Percentiles rank a stretch among this genome's conserved stretches.
Evolutionary conservation across 1,284 basidiomycete species (phyloP).

Genomic region (Pulveroboletus sp.): DNA sequence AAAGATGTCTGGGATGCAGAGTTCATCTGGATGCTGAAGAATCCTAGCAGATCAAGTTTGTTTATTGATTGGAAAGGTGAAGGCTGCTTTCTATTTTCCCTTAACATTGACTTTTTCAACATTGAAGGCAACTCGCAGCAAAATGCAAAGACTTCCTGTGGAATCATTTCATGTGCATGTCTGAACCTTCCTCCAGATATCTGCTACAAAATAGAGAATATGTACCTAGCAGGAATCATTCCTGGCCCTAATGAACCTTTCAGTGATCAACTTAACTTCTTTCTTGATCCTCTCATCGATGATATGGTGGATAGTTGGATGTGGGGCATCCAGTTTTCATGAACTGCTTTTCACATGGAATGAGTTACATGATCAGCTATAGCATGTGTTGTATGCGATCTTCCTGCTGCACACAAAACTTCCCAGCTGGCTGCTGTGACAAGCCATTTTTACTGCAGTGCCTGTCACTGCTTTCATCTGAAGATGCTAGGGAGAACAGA

Average conservation of each 20-base stretch:
- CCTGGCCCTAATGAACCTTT: slow-evolving; percentile 29
- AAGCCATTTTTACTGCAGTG: slow-evolving; percentile 36
- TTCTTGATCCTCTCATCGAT: slow-evolving; percentile 28
- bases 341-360: slow-evolving; percentile 21
- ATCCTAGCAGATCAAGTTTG: neutral
- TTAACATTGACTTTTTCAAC: neutral
- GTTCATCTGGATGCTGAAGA: neutral
- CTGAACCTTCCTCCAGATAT: slow-evolving; percentile 1
- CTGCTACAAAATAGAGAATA: slow-evolving; percentile 33
- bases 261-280: slow-evolving; percentile 30
- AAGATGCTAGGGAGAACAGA: slow-evolving; percentile 25
- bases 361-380: slow-evolving; percentile 19
- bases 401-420: slow-evolving; percentile 38
- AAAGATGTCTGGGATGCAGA: neutral
- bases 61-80: neutral
- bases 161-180: neutral
- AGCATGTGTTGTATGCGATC: slow-evolving; percentile 35
- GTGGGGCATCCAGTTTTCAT: slow-evolving; percentile 28
- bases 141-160: neutral
- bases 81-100: neutral
- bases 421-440: neutral
- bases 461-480: slow-evolving; percentile 26
- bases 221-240: slow-evolving; percentile 35
- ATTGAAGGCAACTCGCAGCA: neutral
- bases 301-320: slow-evolving; percentile 31